phyloP scores from a whole-genome alignment of 2,329 filamentous ascomycete genomes.

The Penicillium decumbens region DNA sequence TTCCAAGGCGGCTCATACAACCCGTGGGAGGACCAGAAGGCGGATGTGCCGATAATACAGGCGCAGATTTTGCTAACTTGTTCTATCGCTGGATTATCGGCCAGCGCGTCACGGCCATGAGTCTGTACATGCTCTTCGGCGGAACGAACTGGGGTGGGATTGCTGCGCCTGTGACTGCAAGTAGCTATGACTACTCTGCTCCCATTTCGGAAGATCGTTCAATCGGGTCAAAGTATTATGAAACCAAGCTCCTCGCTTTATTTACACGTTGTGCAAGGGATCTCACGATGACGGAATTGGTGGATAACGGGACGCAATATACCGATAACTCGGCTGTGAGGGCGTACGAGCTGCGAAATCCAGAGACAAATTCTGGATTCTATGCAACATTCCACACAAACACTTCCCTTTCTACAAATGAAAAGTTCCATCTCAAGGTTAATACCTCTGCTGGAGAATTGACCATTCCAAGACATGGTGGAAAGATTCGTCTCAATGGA shows the following conservation, averaged over 20 bases:
- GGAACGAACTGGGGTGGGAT: slow-evolving; percentile 62
- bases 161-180: slow-evolving; percentile 55
- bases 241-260: slow-evolving; percentile 58
- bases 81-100: slow-evolving; percentile 61
- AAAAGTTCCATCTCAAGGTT: slow-evolving; percentile 53
- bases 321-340: slow-evolving; percentile 51
- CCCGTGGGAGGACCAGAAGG: slow-evolving; percentile 57
- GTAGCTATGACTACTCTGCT: slow-evolving; percentile 61
- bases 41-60: slow-evolving; percentile 52
- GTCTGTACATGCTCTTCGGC: slow-evolving; percentile 62
- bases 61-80: slow-evolving; percentile 58
- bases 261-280: slow-evolving; percentile 58
- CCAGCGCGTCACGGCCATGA: slow-evolving; percentile 57
- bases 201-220: slow-evolving; percentile 57
- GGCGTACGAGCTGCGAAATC: slow-evolving; percentile 56
- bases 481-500: slow-evolving; percentile 52
- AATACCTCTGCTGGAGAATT: slow-evolving; percentile 54
- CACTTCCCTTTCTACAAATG: slow-evolving; percentile 49
- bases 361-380: slow-evolving; percentile 54
- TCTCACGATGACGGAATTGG: slow-evolving; percentile 52
- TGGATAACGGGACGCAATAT: slow-evolving; percentile 48
- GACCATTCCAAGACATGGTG: slow-evolving; percentile 51
- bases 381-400: slow-evolving; percentile 56
- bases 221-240: slow-evolving; percentile 58
- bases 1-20: slow-evolving; percentile 60